A percentile compares a stretch with the other conserved stretches of the same genome.
These are phyloP conservation scores for Chiua sp. DNA, from an alignment of 1,284 basidiomycete species.

Conservation along the genomic window DNA sequence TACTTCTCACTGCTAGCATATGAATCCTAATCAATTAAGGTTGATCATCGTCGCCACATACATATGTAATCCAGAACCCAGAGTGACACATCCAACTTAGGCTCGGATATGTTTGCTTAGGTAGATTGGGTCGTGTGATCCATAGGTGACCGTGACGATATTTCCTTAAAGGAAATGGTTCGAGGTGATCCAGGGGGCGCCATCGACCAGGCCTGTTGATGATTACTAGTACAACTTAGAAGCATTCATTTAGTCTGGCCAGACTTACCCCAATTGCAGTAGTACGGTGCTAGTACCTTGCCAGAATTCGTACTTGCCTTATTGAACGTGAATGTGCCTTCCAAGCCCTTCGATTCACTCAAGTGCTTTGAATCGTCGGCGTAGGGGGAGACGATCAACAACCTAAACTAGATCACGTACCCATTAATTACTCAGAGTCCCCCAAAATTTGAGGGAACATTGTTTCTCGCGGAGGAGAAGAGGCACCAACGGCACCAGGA, in stretches of 20 bases:
- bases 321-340: neutral
- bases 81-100: neutral
- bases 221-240: too few species aligned
- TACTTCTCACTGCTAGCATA: constrained; percentile 14
- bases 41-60: constrained; percentile 20
- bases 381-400: neutral
- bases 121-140: neutral
- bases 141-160: constrained; percentile 2
- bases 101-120: too few species aligned
- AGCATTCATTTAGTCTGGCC: neutral
- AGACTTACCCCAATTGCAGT: constrained; percentile 7
- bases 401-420: constrained; percentile 17
- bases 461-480: constrained; percentile 8
- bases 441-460: neutral
- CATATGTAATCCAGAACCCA: constrained; percentile 24
- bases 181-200: too few species aligned
- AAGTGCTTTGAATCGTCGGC: neutral
- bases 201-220: neutral
- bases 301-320: constrained; percentile 7
- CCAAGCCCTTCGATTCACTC: neutral
- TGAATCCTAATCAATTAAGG: constrained; percentile 28
- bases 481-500: neutral
- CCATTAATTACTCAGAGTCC: neutral
- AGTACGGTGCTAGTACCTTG: neutral
- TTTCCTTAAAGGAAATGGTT: too few species aligned